Evolutionary conservation across 1,139 yeast species (phyloP).

Genomic region (Debaryomycetaceae sp.): DNA sequence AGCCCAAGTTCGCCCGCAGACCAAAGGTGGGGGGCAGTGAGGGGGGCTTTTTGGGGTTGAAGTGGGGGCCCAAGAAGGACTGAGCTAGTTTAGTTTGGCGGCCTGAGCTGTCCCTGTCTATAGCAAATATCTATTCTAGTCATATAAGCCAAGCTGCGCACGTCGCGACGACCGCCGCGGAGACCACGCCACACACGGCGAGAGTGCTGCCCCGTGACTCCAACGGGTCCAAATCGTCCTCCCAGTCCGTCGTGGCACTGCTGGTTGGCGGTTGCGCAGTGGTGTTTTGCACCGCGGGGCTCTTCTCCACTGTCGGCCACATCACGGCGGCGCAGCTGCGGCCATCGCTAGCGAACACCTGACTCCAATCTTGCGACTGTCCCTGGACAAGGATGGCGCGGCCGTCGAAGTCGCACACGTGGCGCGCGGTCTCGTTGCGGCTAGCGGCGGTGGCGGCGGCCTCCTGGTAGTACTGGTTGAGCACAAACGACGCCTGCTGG

Average conservation of each 20-base stretch:
- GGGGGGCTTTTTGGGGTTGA: constrained; percentile 68
- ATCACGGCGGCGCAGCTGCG: too few relatives aligned
- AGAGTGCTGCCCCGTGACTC: too few relatives aligned
- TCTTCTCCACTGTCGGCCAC: too few relatives aligned
- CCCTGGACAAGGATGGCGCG: constrained; percentile 31
- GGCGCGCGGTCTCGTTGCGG: too few relatives aligned
- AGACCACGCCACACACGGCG: too few relatives aligned
- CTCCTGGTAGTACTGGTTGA: constrained; percentile 43
- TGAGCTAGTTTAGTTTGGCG: constrained; percentile 13
- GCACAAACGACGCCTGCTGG: constrained; percentile 50
- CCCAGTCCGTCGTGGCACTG: constrained; percentile 1
- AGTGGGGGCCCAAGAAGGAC: constrained; percentile 78
- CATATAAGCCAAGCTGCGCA: too few relatives aligned
- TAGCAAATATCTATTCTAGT: not conserved
- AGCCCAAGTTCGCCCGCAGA: constrained; percentile 48
- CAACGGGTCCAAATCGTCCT: too few relatives aligned
- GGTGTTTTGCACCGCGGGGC: too few relatives aligned
- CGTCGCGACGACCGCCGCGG: too few relatives aligned
- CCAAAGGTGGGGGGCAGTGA: constrained; percentile 29
- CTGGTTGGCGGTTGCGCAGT: constrained; percentile 7
- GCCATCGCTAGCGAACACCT: constrained; percentile 23
- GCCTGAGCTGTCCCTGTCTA: not conserved
- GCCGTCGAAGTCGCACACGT: constrained; percentile 41
- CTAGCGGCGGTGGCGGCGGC: too few relatives aligned
- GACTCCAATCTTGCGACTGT: constrained; percentile 17